Conservation (phyloP, 2,329 filamentous ascomycete species). For the Exserohilum turcica region DNA sequence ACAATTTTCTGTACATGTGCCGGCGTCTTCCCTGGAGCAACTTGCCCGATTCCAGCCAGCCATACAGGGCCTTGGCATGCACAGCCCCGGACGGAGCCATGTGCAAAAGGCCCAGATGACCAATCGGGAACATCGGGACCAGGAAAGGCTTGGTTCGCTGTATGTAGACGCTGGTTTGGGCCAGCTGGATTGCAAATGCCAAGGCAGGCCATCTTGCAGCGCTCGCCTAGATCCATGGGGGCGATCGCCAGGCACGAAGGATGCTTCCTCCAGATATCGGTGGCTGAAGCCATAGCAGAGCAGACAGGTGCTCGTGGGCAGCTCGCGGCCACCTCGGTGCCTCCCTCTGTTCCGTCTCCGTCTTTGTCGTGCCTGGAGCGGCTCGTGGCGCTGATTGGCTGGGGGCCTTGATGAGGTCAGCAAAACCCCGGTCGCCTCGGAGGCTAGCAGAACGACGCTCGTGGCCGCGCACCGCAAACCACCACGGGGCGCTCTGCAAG, state of each 20-base stretch:
- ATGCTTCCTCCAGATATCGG: background rate
- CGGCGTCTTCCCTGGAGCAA: conserved; percentile 1
- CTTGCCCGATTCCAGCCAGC: conserved; percentile 6
- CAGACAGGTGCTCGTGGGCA: background rate
- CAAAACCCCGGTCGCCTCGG: background rate
- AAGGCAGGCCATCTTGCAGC: background rate
- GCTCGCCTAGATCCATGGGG: background rate
- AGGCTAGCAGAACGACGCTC: background rate
- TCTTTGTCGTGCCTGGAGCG: too few relatives aligned
- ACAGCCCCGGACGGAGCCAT: conserved; percentile 2
- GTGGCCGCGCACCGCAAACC: background rate
- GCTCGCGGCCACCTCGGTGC: too few relatives aligned
- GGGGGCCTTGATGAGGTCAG: background rate
- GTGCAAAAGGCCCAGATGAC: background rate
- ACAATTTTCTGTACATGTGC: background rate
- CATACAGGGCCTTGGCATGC: conserved; percentile 12
- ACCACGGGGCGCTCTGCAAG: background rate
- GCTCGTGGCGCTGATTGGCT: background rate
- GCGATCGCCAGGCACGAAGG: background rate
- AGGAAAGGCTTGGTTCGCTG: background rate
- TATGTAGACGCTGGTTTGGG: background rate
- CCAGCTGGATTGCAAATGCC: background rate
- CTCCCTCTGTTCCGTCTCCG: background rate
- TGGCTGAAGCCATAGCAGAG: background rate
- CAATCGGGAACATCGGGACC: conserved; percentile 2